Conservation (phyloP, 805 yeast species). For the Ogataea sp. region DNA sequence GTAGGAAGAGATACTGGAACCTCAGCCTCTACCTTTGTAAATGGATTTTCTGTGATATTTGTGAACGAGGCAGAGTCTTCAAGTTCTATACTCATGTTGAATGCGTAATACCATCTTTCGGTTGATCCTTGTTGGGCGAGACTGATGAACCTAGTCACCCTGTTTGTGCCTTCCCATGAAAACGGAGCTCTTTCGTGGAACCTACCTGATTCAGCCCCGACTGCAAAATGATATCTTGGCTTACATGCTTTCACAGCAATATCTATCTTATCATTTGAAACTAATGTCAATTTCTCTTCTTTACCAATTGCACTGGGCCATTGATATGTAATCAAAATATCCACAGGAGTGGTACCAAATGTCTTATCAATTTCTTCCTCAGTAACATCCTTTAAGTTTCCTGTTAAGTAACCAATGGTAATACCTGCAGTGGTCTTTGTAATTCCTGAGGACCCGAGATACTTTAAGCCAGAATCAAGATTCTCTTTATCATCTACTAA, state of each 20-base stretch:
- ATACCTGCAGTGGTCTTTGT: slow-evolving; percentile 36
- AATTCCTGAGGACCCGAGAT: slow-evolving; percentile 28
- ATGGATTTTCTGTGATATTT: neutral
- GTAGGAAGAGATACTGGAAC: neutral
- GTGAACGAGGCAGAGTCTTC: neutral
- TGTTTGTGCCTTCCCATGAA: slow-evolving; percentile 37
- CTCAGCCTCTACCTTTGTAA: neutral
- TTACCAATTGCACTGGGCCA: slow-evolving; percentile 53
- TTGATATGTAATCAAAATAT: slow-evolving; percentile 47
- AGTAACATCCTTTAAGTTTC: slow-evolving; percentile 22
- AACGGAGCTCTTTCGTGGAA: slow-evolving; percentile 53
- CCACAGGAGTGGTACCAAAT: slow-evolving; percentile 26
- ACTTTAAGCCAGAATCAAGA: slow-evolving; percentile 18
- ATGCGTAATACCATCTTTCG: slow-evolving; percentile 73
- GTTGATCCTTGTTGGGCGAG: slow-evolving; percentile 49
- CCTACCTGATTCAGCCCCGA: slow-evolving; percentile 39
- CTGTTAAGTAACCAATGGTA: slow-evolving; percentile 37
- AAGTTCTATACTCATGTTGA: slow-evolving; percentile 30
- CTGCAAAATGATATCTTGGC: slow-evolving; percentile 65
- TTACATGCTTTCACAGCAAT: slow-evolving; percentile 30
- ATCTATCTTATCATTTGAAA: slow-evolving; percentile 41
- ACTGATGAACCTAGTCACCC: slow-evolving; percentile 56
- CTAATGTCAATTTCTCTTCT: slow-evolving; percentile 32
- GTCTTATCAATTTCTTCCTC: slow-evolving; percentile 7
- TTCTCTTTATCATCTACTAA: neutral